These are phyloP conservation scores for Trametes hirsuta DNA, from an alignment of 1,284 basidiomycete genomes.

Conservation along the genomic window DNA sequence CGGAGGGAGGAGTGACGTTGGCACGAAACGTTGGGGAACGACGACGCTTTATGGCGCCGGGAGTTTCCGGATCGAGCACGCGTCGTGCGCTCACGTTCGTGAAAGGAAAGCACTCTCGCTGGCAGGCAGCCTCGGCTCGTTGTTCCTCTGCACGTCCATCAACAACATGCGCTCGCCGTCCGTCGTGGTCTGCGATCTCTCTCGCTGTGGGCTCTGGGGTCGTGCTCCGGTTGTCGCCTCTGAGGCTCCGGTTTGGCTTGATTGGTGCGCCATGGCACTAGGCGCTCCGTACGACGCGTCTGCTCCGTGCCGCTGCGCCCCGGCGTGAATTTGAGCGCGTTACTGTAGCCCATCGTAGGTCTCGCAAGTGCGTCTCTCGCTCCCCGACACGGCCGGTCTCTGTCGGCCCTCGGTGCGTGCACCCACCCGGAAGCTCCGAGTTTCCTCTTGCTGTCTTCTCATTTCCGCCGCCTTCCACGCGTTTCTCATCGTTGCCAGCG, in stretches of 20 bases:
- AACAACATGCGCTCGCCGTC: neutral
- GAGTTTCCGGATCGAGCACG: slow-evolving; percentile 30
- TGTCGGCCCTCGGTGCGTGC: neutral
- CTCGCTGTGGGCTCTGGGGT: neutral
- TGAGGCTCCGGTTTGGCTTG: neutral
- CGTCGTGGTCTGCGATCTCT: too few relatives aligned
- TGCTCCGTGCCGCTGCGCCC: neutral
- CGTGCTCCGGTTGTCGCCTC: too few relatives aligned
- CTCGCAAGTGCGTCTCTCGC: neutral
- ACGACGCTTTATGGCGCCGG: slow-evolving; percentile 36
- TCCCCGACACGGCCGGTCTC: neutral
- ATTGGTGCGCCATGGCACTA: neutral
- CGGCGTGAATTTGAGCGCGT: neutral
- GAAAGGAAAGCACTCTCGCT: neutral
- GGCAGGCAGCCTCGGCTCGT: neutral
- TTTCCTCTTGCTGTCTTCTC: neutral
- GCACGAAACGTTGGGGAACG: slow-evolving; percentile 23
- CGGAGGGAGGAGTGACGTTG: slow-evolving; percentile 31
- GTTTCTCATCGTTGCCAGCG: slow-evolving; percentile 17
- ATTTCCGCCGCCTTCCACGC: slow-evolving; percentile 6
- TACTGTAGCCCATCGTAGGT: neutral
- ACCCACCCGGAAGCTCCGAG: neutral
- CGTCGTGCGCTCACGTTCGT: slow-evolving; percentile 28
- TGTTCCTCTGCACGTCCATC: slow-evolving; percentile 2
- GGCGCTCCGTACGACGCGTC: slow-evolving; percentile 2